Evolutionary conservation across 2,329 filamentous ascomycete species (phyloP), one percentile per base, ranked within the genome.

Genomic region (Periconia sp.): DNA sequence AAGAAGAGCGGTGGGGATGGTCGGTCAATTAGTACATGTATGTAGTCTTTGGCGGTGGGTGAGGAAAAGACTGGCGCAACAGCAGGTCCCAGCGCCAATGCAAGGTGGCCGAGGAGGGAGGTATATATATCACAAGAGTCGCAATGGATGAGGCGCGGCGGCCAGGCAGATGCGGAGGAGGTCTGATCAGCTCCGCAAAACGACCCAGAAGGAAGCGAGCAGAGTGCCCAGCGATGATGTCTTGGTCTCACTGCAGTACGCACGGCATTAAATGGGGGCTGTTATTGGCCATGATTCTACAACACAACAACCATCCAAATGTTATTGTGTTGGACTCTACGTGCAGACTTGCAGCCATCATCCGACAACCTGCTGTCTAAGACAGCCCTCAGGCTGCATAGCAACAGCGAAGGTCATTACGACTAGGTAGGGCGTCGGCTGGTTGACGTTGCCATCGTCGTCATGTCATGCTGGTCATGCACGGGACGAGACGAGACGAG

Each of bases 151-250:
- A 31, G 20, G 40, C 33, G 30, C 27, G 44, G 50, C 41, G 50
- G 50, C 52, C 52, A 51, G 23, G 23, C 52, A 53, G 42, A 35
- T 15, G 42, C 33, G 49, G 49, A 54, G 56, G 53, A 49, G n/a
- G 23, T 35, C 23, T 35, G 53, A 45, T 56, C 54, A 56, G 54
- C 54, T 52, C 49, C 50, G 47, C 54, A 52, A 20, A 17, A 37
- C 15, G 10, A n/a, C 23, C 23, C 23, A 27, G 8, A 8, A 27
- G 3, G 8, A 27, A 8, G 8, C 23, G 8, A 27, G 23, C n/a
- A n/a, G n/a, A n/a, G n/a, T n/a, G n/a, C n/a, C n/a, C n/a, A n/a
- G n/a, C n/a, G n/a, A 23, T 42, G 23, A 10, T 45, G 49, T 52
- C 49, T 55, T 45, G 53, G n/a, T n/a, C n/a, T n/a, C n/a, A n/a